phyloP scores from a whole-genome alignment of 345 rosid genomes.

The Syzygium grande region DNA sequence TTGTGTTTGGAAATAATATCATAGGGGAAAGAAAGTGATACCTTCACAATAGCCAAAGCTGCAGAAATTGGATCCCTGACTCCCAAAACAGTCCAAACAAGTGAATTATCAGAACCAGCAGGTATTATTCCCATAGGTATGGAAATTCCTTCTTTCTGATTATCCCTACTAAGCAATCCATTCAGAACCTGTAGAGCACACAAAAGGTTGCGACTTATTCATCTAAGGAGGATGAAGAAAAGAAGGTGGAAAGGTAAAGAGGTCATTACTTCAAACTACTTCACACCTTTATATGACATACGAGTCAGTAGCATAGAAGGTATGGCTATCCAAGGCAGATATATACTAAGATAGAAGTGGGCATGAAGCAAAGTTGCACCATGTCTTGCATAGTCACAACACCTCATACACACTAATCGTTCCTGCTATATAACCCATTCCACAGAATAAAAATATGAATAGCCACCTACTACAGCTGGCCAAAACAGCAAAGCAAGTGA shows the following conservation, averaged over 20 bases:
- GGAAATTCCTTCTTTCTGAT: conserved; percentile 95
- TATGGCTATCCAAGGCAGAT: neutral
- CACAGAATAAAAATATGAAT: neutral
- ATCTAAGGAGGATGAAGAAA: neutral
- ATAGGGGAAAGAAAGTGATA: conserved; percentile 9
- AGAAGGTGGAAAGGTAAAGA: neutral
- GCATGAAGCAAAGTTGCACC: neutral
- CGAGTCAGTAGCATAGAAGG: neutral
- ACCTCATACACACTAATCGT: neutral
- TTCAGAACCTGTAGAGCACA: conserved; percentile 65
- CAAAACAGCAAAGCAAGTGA: neutral
- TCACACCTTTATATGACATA: neutral
- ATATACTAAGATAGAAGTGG: neutral
- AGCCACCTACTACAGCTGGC: neutral
- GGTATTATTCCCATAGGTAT: conserved; percentile 99
- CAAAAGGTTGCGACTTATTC: conserved; percentile 1
- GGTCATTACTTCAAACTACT: neutral
- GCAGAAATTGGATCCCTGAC: conserved; percentile 96
- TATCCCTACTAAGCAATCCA: conserved; percentile 81
- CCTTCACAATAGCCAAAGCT: conserved; percentile 95
- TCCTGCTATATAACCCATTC: neutral
- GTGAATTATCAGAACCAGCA: conserved; percentile 97
- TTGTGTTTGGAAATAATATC: neutral
- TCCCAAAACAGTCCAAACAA: conserved; percentile 97
- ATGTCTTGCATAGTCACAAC: neutral